Percentiles rank a stretch among this genome's conserved stretches.
Evolutionary conservation across 495 filamentous ascomycete species (phyloP).

Genomic region (Bathelium albidoporum): DNA sequence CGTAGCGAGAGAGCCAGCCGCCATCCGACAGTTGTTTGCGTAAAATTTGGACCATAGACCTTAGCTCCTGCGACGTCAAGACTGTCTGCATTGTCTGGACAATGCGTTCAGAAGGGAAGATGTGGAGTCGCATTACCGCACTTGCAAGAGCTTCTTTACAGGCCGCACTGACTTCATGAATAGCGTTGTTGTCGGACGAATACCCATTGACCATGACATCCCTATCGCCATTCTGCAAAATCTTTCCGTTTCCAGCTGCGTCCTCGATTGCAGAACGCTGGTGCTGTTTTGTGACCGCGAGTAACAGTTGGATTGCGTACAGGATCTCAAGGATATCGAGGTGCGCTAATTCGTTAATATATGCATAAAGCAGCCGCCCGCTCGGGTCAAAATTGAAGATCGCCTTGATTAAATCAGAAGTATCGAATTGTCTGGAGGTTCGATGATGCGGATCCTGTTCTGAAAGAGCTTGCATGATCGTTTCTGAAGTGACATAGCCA

Average conservation of each 20-base stretch:
- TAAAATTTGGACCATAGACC: constrained; percentile 64
- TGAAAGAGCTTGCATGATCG: constrained; percentile 17
- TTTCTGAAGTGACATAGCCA: constrained; percentile 10
- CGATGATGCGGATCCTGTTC: not conserved
- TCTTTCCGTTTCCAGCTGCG: not conserved
- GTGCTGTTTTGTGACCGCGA: constrained; percentile 1
- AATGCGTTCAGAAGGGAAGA: constrained; percentile 46
- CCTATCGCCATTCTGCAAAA: not conserved
- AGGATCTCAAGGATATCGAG: constrained; percentile 39
- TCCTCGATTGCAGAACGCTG: not conserved
- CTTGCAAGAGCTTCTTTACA: not conserved
- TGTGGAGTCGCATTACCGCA: constrained; percentile 49
- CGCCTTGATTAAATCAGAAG: constrained; percentile 27
- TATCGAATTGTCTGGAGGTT: not conserved
- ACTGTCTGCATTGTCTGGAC: constrained; percentile 53
- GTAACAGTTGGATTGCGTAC: constrained; percentile 28
- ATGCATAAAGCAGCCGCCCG: constrained; percentile 25
- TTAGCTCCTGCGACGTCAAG: constrained; percentile 55
- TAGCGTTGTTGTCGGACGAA: not conserved
- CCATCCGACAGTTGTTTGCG: constrained; percentile 52
- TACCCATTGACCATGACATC: not conserved
- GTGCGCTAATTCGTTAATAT: constrained; percentile 24
- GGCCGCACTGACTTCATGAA: too few species aligned
- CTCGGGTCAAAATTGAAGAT: constrained; percentile 28
- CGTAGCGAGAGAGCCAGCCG: constrained; percentile 61